A percentile compares a stretch with the other conserved stretches of the same genome.
phyloP scores from a whole-genome alignment of 441 rosid genomes.

The Francoa sonchifolia region DNA sequence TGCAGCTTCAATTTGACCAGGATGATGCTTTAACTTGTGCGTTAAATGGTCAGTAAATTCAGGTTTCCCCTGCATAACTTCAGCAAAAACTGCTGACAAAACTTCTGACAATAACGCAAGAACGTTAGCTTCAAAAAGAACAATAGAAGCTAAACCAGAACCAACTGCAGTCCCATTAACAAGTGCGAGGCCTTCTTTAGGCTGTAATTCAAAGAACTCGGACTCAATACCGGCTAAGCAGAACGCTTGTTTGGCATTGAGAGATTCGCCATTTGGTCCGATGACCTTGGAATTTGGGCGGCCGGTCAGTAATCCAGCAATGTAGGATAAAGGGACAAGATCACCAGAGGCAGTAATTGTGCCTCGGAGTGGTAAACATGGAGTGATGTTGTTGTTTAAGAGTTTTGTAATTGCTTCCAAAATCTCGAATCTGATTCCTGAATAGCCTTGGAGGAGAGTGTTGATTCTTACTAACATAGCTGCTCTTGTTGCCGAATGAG shows the following conservation, averaged over 20 bases:
- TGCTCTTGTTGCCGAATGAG: too few relatives aligned
- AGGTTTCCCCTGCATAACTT: neutral
- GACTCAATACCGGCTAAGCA: neutral
- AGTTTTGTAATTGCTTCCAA: neutral
- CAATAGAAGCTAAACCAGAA: slow-evolving; percentile 1
- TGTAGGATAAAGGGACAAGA: neutral
- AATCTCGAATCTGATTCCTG: neutral
- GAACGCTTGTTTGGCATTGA: neutral
- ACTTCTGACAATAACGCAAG: neutral
- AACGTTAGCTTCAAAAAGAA: neutral
- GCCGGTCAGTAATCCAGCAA: neutral
- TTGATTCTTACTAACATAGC: too few relatives aligned
- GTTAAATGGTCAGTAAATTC: neutral
- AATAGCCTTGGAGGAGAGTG: neutral
- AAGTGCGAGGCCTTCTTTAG: too few relatives aligned
- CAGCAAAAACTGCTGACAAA: neutral
- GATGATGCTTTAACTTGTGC: slow-evolving; percentile 2
- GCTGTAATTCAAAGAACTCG: neutral
- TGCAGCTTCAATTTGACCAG: slow-evolving; percentile 1
- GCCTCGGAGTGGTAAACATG: neutral
- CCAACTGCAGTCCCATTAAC: slow-evolving; percentile 1
- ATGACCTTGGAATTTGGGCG: neutral
- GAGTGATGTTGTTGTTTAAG: neutral
- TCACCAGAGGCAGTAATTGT: neutral
- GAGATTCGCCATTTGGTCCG: neutral